Evolutionary conservation across 805 yeast species (phyloP).

Genomic region (Alloascoidea africana): DNA sequence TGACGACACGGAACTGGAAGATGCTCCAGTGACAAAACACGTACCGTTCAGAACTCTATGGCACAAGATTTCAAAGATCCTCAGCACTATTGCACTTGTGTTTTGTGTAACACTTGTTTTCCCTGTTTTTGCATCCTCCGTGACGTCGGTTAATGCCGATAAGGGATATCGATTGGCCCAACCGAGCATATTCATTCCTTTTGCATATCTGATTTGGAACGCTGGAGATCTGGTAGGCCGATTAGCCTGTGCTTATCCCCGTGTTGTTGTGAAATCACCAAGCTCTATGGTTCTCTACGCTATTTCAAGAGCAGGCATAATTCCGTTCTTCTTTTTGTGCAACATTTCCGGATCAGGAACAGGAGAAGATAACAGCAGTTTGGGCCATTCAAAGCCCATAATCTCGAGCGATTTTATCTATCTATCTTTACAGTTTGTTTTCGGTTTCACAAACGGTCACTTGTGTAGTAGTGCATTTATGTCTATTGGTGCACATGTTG

Average conservation of each 20-base stretch:
- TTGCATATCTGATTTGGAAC: conserved; percentile 79
- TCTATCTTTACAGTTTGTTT: conserved; percentile 50
- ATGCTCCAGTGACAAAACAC: no score
- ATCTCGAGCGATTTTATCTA: conserved; percentile 47
- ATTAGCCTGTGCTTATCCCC: conserved; percentile 37
- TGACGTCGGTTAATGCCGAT: conserved; percentile 32
- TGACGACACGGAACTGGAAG: neutral
- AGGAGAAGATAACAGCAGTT: no score
- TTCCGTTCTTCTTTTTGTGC: conserved; percentile 63
- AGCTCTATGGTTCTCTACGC: conserved; percentile 36
- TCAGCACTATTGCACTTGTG: conserved; percentile 33
- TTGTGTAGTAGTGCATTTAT: conserved; percentile 67
- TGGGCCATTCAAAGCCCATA: no score
- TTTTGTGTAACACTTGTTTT: conserved; percentile 65
- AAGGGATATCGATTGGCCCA: conserved; percentile 4
- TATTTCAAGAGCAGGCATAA: conserved; percentile 33
- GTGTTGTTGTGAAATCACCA: conserved; percentile 21
- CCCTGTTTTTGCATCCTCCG: conserved; percentile 79
- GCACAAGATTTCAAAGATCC: neutral
- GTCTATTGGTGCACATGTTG: conserved; percentile 49
- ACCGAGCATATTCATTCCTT: conserved; percentile 43
- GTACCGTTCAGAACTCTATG: neutral
- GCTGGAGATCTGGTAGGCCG: conserved; percentile 78
- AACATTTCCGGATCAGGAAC: conserved; percentile 34
- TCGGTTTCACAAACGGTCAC: conserved; percentile 86